Evolutionary conservation across 1,139 yeast species (phyloP), one percentile per base, ranked within the genome.

Genomic region (Debaryomyces singareniensis): DNA sequence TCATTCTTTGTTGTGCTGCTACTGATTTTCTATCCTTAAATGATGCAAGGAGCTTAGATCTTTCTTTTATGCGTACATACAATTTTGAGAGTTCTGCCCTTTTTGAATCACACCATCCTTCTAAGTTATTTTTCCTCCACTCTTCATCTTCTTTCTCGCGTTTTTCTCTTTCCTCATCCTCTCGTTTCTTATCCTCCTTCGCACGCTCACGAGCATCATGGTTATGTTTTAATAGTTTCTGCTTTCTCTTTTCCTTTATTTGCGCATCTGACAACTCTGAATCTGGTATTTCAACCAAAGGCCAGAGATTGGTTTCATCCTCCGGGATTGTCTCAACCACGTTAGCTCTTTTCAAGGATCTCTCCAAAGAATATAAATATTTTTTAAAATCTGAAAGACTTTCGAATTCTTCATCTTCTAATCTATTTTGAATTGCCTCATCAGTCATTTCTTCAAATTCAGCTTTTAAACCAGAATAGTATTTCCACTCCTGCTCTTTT

Each of bases 1-100:
- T 86, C 97, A 91, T 89, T 45, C 97, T 67, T 55, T 80, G 76
- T 56, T 89, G 97, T 2, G 95, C 87, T 13, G 96, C 96, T 36
- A 75, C 75, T 4, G 96, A 86, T 53, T 87, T 87, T 42, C 97
- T 68, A 56, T 89, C 95, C 42, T 78, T 79, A 51, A 91, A 69
- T 28, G 91, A 94, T 35, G 76, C 85, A 42, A 79, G 71, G 37
- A 87, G 59, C 48, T 82, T 78, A 32, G 72, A 64, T 38, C 86
- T 71, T 28, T 84, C 93, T 44, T 77, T 80, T 37, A 79, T 68
- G 31, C 59, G 65, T 27, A 71, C 65, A 16, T 84, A 67, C 7
- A 84, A 56, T 16, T 51, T 63, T 12, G 74, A 72, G 30, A 91
- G 65, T 47, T 75, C 73, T 10, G 58, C 57, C 38, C 95, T 67